These are phyloP conservation scores for Globisporangium uncinulatum DNA, from an alignment of 352 stramenopile genomes.

Conservation along the genomic window DNA sequence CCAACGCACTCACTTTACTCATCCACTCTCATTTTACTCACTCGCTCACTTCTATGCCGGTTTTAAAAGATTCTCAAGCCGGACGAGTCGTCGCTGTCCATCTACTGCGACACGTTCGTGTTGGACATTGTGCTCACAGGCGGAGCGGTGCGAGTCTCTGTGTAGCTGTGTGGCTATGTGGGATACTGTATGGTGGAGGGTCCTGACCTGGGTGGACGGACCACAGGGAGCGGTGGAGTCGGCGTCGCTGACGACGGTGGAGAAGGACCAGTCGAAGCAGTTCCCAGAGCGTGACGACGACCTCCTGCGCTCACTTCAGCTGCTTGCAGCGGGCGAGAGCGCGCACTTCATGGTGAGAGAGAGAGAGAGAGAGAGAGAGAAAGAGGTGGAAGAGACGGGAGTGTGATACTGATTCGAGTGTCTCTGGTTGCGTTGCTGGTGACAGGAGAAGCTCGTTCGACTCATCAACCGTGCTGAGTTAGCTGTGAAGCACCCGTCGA, in stretches of 20 bases:
- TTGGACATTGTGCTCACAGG: constrained; percentile 74
- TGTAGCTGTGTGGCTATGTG: background rate
- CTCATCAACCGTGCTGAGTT: constrained; percentile 83
- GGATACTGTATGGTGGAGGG: too few relatives aligned
- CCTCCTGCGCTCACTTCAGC: constrained; percentile 54
- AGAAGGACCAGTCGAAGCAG: constrained; percentile 84
- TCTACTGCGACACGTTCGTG: constrained; percentile 88
- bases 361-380: background rate
- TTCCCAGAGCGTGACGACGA: constrained; percentile 82
- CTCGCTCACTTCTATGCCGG: background rate
- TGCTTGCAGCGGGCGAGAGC: constrained; percentile 70
- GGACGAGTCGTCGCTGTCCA: constrained; percentile 76
- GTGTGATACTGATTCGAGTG: background rate
- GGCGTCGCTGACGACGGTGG: constrained; percentile 74
- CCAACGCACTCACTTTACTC: background rate
- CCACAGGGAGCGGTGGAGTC: constrained; percentile 57
- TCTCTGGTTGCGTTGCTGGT: background rate
- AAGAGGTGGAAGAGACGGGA: background rate
- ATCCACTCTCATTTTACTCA: background rate
- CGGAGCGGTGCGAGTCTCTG: constrained; percentile 35
- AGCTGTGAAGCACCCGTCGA: constrained; percentile 62
- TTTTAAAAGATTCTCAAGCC: constrained; percentile 69
- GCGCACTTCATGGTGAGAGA: constrained; percentile 55
- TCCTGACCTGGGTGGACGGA: too few relatives aligned
- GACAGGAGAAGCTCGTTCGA: constrained; percentile 73